These are phyloP conservation scores for Pyricularia sp. DNA, from an alignment of 2,329 filamentous ascomycete genomes.

Conservation along the genomic window DNA sequence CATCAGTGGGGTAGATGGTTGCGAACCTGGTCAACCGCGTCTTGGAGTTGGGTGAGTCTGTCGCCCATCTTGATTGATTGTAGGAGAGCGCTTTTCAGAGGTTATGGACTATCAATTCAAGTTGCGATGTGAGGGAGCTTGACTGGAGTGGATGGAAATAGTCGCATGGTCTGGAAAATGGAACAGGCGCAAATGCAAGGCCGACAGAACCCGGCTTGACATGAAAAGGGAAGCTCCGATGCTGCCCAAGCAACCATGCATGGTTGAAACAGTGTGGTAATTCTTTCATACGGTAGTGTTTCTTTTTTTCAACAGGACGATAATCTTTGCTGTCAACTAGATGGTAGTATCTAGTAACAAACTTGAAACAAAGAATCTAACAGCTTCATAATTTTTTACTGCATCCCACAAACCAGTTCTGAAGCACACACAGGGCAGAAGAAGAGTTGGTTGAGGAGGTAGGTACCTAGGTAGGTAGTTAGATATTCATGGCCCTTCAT, in stretches of 20 bases:
- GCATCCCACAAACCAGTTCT: too few relatives aligned
- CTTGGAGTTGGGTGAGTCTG: conserved; percentile 73
- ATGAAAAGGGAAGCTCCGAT: conserved; percentile 1
- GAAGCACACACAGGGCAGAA: too few relatives aligned
- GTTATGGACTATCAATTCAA: not conserved
- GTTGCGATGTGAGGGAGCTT: not conserved
- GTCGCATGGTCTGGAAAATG: not conserved
- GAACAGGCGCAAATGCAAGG: not conserved
- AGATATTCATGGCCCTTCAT: too few relatives aligned
- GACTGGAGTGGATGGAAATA: not conserved
- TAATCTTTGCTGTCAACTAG: too few relatives aligned
- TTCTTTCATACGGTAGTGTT: too few relatives aligned
- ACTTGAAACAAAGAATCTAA: too few relatives aligned
- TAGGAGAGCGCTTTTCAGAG: not conserved
- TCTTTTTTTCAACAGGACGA: too few relatives aligned
- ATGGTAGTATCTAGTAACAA: too few relatives aligned
- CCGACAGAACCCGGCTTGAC: not conserved
- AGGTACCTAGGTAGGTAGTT: too few relatives aligned
- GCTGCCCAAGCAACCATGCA: not conserved
- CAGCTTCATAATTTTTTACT: too few relatives aligned
- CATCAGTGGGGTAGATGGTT: conserved; percentile 4
- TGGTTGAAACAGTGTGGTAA: too few relatives aligned
- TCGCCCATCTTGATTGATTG: conserved; percentile 50
- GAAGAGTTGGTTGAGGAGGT: too few relatives aligned
- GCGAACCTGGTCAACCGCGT: conserved; percentile 70